A percentile compares a stretch with the other conserved stretches of the same genome.
Evolutionary conservation across 306 rosid genomes (phyloP).

Genomic region (Cucurbita ficifolia): DNA sequence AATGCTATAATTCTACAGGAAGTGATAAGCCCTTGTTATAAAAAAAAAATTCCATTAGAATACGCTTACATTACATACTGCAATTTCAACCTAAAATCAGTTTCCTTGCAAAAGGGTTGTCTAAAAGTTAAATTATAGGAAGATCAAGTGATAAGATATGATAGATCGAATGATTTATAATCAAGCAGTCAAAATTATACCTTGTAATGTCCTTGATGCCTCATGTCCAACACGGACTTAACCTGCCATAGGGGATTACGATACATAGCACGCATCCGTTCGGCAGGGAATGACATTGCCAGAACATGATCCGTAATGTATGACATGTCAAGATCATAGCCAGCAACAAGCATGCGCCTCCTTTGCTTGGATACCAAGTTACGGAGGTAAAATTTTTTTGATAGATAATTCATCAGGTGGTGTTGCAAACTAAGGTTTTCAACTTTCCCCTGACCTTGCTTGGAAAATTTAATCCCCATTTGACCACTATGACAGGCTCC

Average conservation of each 20-base stretch:
- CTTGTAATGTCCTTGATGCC: slow-evolving; percentile 73
- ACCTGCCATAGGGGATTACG: slow-evolving; percentile 99
- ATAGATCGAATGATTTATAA: not conserved
- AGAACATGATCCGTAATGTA: slow-evolving; percentile 66
- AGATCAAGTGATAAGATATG: not conserved
- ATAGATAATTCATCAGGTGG: slow-evolving; percentile 47
- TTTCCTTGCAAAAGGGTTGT: not conserved
- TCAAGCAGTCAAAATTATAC: slow-evolving; percentile 17
- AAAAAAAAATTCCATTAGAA: not conserved
- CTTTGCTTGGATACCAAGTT: slow-evolving; percentile 85
- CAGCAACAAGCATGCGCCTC: slow-evolving; percentile 78
- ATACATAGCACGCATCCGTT: slow-evolving; percentile 79
- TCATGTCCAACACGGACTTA: slow-evolving; percentile 79
- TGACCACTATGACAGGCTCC: slow-evolving; percentile 18
- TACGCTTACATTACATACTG: not conserved
- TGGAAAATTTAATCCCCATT: slow-evolving; percentile 61
- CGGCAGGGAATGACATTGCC: slow-evolving; percentile 94
- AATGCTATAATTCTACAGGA: not conserved
- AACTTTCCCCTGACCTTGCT: slow-evolving; percentile 28
- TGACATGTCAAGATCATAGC: slow-evolving; percentile 99
- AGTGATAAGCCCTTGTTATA: not conserved
- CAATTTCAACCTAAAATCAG: not conserved
- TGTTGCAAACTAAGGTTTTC: slow-evolving; percentile 31
- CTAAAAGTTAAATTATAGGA: not conserved
- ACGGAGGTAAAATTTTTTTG: slow-evolving; percentile 51